These are phyloP conservation scores for Apophysomyces ossiformis DNA, from an alignment of 371 early-diverging fungal genomes.

Conservation along the genomic window DNA sequence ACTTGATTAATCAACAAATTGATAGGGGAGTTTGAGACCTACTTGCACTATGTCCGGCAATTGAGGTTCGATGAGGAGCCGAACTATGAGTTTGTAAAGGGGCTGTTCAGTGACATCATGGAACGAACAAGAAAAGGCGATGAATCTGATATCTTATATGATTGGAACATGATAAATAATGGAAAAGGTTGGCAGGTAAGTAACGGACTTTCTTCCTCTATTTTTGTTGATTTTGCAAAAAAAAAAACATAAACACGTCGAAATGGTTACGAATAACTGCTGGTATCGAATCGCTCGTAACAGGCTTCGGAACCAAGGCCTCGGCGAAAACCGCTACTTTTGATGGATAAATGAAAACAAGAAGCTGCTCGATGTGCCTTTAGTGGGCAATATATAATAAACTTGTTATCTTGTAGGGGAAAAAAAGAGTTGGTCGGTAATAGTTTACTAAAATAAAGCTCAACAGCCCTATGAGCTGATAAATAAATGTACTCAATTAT, in stretches of 20 bases:
- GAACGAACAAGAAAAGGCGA: slow-evolving; percentile 53
- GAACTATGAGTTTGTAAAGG: slow-evolving; percentile 85
- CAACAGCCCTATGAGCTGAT: too few relatives aligned
- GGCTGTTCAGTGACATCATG: slow-evolving; percentile 81
- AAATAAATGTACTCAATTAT: too few relatives aligned
- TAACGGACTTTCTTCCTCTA: not conserved
- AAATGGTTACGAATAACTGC: not conserved
- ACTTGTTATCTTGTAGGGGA: too few relatives aligned
- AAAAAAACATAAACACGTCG: not conserved
- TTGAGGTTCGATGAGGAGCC: slow-evolving; percentile 94
- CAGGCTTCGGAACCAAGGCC: not conserved
- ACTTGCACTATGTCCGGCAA: slow-evolving; percentile 87
- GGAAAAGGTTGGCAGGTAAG: slow-evolving; percentile 65
- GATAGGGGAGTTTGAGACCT: slow-evolving; percentile 86
- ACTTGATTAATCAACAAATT: not conserved
- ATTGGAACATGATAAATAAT: slow-evolving; percentile 82
- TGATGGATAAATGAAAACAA: slow-evolving; percentile 11
- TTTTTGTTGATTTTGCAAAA: not conserved
- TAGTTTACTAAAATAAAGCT: too few relatives aligned
- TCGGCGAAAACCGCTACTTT: not conserved
- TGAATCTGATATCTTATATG: slow-evolving; percentile 81
- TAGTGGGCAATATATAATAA: too few relatives aligned
- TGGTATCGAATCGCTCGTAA: not conserved
- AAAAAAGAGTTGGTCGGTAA: too few relatives aligned
- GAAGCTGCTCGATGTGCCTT: too few relatives aligned